Base-by-base conservation (phyloP, 768 basidiomycete genomes). In the Rhodotorula paludigena region DNA sequence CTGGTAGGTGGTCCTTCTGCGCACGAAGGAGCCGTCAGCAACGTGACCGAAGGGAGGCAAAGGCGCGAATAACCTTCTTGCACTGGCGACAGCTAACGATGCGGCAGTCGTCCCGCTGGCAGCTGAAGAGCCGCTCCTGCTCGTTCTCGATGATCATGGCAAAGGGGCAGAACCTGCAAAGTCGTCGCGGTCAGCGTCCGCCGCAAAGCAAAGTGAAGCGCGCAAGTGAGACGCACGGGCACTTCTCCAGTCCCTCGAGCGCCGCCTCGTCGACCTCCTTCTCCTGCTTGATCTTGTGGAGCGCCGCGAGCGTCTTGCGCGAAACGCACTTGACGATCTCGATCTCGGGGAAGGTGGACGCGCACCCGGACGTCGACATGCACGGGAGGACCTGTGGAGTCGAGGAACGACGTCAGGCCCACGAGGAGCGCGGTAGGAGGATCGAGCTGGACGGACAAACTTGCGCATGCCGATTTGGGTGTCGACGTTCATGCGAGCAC, bases 1-100 rank as follows among this genome's bases (percentile, higher is more conserved):
- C 78, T 2, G 80, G 80, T 10, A 80, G 69, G 60, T 80, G 80
- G 59, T 79, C 77, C 65, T 77, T 54, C 71, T 73, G 47, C 47
- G 3, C 5, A 30, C 14, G 20, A 25, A 25, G 35, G 33, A 20
- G 15, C 21, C 9, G 21, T 21, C n/a, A 63, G 7, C 2, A 23
- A 15, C 14, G 11, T 6, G 25, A 15, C 5, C 21, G 32, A 4
- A 5, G 41, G 16, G 10, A 12, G 44, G 25, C 2, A 11, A 12
- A 20, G 11, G 30, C n/a, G 14, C 1, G 44, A 25, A 49, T 14
- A 20, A 67, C 67, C 65, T 75, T 74, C 62, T 74, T 64, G 69
- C 73, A 75, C 45, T 60, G 28, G 33, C 71, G 51, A 36, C 75
- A 75, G 21, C 57, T 60, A 28, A 69, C 61, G 32, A 64, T 51